Base-by-base conservation (phyloP, 768 basidiomycete species). In the Phlegmacium glaucopus region DNA sequence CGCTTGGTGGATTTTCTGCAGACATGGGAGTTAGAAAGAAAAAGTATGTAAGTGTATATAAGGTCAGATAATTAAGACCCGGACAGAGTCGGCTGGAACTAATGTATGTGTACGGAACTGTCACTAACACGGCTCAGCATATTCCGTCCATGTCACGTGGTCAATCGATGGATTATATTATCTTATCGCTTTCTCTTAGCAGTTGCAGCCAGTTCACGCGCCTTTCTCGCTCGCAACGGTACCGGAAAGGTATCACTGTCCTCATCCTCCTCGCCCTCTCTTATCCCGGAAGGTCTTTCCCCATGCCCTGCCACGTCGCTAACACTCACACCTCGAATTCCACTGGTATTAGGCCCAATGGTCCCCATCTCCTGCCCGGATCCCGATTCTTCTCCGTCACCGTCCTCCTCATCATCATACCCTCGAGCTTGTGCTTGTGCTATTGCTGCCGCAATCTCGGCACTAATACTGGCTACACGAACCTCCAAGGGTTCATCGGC, bases 401-500 rank as follows among this genome's bases (percentile, higher is more conserved):
- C 73, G 16, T 68, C 82, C 13, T 83, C 79, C 16, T 78, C 78
- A 4, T 76, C 80, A 38, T 77, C 78, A 38, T 76, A 79, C n/a
- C 70, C 69, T 40, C 77, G 77, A 12, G 82, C 78, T 43, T 83
- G 83, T 3, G 83, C 83, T 54, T 88, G 82, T 4, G 85, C 88
- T 52, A 91, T 83, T 1, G 85, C 85, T 18, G 86, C 86, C 8
- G 87, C 87, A 50, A 90, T 84, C 60, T 87, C 87, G 5, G 83
- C 85, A 48, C 85, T 87, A 53, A 90, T 85, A 49, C 78, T 85
- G n/a, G 84, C 85, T 13, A 88, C 81, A 12, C 80, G 78, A 18
- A 75, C 74, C 52, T 84, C 85, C 43, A 87, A 63, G 10, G 76
- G 76, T 49, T 78, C 75, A 47, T 75, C 73, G 10, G 66, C 59